A percentile compares a stretch with the other conserved stretches of the same genome.
phyloP scores from a whole-genome alignment of 331 rosid genomes.

The Erythrophleum ivorense region DNA sequence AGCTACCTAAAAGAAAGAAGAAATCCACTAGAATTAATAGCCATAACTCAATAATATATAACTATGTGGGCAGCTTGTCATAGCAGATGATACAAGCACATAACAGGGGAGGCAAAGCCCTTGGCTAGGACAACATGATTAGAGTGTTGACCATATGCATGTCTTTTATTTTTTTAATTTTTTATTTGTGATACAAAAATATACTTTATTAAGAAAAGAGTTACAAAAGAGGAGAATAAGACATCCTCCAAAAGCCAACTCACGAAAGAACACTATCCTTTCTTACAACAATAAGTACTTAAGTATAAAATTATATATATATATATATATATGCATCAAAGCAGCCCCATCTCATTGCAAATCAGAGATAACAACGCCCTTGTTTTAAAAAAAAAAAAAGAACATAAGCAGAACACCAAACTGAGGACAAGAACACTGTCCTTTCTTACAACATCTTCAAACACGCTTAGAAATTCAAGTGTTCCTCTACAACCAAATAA shows the following conservation, averaged over 20 bases:
- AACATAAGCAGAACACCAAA: neutral
- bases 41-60: constrained; percentile 35
- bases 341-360: neutral
- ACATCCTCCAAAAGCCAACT: neutral
- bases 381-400: too few species aligned
- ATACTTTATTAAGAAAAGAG: neutral
- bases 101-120: constrained; percentile 23
- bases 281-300: too few species aligned
- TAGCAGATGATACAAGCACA: constrained; percentile 1
- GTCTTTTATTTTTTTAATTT: neutral
- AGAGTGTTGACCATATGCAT: neutral
- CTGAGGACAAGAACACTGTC: neutral
- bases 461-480: neutral
- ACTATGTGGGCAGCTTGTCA: constrained; percentile 22
- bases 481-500: neutral
- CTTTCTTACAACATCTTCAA: neutral
- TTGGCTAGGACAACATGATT: neutral
- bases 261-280: neutral
- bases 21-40: constrained; percentile 33
- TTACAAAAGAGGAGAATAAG: neutral
- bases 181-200: neutral
- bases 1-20: constrained; percentile 69
- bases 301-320: too few species aligned
- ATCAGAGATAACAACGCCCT: neutral
- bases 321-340: neutral